Conservation (phyloP, 75 land plant species). For the Cunninghamia lanceolata region DNA sequence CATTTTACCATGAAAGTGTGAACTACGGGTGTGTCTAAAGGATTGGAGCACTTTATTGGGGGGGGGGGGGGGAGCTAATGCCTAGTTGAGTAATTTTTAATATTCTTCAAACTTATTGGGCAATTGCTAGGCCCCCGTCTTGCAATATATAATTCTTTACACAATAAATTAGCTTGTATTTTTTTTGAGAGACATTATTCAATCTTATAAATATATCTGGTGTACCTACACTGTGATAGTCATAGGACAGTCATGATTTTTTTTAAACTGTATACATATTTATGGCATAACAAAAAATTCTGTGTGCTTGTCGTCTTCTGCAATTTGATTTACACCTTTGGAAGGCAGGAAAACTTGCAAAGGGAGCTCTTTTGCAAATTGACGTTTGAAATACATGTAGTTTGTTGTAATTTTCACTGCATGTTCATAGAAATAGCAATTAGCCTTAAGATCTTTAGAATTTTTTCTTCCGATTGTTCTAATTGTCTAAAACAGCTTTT, state of each 20-base stretch:
- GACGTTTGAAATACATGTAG: background rate
- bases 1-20: background rate
- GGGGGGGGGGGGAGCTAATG: background rate
- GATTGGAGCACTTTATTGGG: background rate
- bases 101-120: background rate
- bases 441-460: background rate
- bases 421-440: no score
- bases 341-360: background rate
- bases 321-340: background rate
- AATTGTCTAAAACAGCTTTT: background rate
- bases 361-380: background rate
- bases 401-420: background rate
- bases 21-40: background rate
- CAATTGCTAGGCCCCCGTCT: background rate
- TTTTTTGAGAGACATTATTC: background rate
- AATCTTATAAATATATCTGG: background rate
- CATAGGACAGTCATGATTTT: background rate
- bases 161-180: conserved; percentile 7
- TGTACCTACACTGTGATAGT: background rate
- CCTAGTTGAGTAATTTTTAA: background rate
- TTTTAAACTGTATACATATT: background rate
- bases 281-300: background rate
- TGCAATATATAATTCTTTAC: conserved; percentile 9
- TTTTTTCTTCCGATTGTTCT: background rate
- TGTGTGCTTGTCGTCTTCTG: background rate